A percentile compares a stretch with the other conserved stretches of the same genome.
Evolutionary conservation across 2,329 filamentous ascomycete genomes (phyloP).

Genomic region (Calonectria pauciramosa): DNA sequence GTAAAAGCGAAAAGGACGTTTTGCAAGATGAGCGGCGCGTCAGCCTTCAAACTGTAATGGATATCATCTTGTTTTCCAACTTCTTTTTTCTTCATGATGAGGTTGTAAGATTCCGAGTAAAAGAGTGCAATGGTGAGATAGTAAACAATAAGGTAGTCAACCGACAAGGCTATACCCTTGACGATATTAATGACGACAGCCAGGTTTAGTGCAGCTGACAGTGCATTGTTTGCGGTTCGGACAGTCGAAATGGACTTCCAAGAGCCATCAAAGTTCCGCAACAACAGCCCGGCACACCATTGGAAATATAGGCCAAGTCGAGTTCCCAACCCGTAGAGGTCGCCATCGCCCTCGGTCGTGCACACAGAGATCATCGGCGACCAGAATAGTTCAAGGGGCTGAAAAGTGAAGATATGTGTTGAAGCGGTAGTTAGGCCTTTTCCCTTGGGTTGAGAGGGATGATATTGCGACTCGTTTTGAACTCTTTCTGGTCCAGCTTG

Average conservation of each 20-base stretch:
- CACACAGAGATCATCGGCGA: not conserved
- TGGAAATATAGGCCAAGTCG: not conserved
- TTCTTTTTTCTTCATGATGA: not conserved
- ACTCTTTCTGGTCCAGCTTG: too few relatives aligned
- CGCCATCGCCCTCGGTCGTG: not conserved
- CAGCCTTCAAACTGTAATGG: not conserved
- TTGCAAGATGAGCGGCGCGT: not conserved
- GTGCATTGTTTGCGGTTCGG: not conserved
- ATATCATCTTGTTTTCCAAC: not conserved
- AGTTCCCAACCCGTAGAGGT: not conserved
- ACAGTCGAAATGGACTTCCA: not conserved
- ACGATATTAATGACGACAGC: not conserved
- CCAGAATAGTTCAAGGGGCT: too few relatives aligned
- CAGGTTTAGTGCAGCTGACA: not conserved
- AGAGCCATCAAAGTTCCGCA: not conserved
- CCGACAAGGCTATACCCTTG: not conserved
- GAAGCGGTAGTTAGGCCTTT: too few relatives aligned
- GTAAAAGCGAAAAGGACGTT: not conserved
- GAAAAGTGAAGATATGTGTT: too few relatives aligned
- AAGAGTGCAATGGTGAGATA: not conserved
- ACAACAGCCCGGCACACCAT: not conserved
- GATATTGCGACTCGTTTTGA: too few relatives aligned
- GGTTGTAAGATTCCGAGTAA: not conserved
- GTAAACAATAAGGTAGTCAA: not conserved
- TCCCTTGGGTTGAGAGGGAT: too few relatives aligned